These are phyloP conservation scores for Chlorella sp. DNA, from an alignment of 139 green algal genomes.

Conservation along the genomic window DNA sequence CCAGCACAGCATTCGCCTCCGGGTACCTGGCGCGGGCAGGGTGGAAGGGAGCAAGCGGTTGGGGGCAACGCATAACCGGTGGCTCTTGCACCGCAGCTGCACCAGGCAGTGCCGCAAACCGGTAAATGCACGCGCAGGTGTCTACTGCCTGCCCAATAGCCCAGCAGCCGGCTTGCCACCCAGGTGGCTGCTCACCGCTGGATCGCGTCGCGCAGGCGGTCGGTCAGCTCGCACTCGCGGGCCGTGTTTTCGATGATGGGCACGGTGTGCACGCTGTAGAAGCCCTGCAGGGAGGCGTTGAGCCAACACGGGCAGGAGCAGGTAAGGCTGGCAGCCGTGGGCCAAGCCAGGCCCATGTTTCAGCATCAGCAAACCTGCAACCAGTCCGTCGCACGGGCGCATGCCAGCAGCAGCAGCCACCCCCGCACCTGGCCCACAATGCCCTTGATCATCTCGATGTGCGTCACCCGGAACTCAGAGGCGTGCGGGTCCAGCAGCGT, in stretches of 20 bases:
- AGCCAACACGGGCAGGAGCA: background rate
- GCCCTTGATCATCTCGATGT: conserved; percentile 98
- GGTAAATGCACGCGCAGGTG: too few species aligned
- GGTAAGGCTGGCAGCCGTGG: background rate
- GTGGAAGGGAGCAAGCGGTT: too few species aligned
- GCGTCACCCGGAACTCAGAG: conserved; percentile 86
- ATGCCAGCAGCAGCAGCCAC: background rate
- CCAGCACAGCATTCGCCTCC: conserved; percentile 84
- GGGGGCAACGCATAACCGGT: too few species aligned
- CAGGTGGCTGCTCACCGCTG: too few species aligned
- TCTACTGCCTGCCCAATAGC: too few species aligned
- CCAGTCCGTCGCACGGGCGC: too few species aligned
- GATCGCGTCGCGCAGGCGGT: conserved; percentile 85
- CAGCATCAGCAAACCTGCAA: too few species aligned
- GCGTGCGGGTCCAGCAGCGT: conserved; percentile 82
- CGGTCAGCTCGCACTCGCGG: conserved; percentile 95
- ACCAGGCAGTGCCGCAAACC: too few species aligned
- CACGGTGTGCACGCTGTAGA: conserved; percentile 85
- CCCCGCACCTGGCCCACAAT: conserved; percentile 10
- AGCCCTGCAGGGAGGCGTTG: conserved; percentile 66
- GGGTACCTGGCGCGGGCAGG: conserved; percentile 67
- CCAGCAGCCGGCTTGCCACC: too few species aligned
- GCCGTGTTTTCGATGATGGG: conserved; percentile 99
- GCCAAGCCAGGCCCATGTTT: too few species aligned
- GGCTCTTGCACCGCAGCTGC: too few species aligned